Evolutionary conservation across 129 eudicot species (phyloP).

Genomic region (Dittrichia graveolens): DNA sequence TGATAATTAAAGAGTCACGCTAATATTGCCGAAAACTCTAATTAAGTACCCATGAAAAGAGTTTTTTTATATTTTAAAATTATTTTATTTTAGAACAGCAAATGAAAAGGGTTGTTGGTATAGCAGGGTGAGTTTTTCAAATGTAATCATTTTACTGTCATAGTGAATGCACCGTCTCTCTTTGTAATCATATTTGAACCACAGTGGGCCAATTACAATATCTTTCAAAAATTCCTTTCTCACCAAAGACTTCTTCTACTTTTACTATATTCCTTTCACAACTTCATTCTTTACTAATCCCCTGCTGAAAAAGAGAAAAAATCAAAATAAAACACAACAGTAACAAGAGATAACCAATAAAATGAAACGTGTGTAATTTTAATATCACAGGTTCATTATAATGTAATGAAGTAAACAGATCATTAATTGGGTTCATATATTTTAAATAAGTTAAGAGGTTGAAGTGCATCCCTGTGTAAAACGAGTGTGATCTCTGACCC

Average conservation of each 20-base stretch:
- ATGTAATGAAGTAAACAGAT: no score
- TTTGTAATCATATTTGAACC: slow-evolving; percentile 7
- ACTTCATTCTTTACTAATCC: neutral
- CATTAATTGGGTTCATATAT: no score
- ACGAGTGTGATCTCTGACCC: no score
- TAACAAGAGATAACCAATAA: neutral
- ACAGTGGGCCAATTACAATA: slow-evolving; percentile 11
- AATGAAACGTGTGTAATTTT: neutral
- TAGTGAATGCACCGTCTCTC: neutral
- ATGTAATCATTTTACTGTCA: slow-evolving; percentile 25
- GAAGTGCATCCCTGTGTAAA: no score
- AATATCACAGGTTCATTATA: no score
- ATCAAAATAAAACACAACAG: neutral
- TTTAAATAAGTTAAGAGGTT: no score
- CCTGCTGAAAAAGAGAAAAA: neutral
- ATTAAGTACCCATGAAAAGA: no score
- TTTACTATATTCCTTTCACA: neutral
- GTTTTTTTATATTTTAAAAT: no score
- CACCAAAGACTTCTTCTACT: neutral
- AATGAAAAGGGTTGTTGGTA: neutral
- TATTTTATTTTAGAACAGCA: no score
- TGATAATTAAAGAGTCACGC: no score
- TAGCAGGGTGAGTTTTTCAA: slow-evolving; percentile 16
- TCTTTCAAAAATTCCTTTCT: slow-evolving; percentile 19
- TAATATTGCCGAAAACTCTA: no score